phyloP scores from a whole-genome alignment of 2,329 filamentous ascomycete genomes.

The Ophiostoma sp. region DNA sequence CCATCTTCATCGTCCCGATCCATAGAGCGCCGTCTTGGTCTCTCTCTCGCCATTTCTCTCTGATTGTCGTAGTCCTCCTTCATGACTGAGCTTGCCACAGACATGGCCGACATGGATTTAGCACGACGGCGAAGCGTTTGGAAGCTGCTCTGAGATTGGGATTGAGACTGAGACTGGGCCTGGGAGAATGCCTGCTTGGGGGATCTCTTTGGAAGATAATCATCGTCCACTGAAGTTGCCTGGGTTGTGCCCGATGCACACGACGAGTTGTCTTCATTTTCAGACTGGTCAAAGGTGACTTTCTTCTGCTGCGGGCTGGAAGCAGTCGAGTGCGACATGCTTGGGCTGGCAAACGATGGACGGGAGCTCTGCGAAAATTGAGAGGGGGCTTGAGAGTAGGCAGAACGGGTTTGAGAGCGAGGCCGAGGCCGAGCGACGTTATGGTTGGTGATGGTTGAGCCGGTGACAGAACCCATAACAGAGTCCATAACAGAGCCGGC shows the following conservation, averaged over 20 bases:
- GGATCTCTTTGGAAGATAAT: conserved; percentile 5
- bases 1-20: background rate
- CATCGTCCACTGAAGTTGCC: conserved; percentile 24
- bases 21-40: background rate
- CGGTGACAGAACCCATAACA: background rate
- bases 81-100: background rate
- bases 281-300: conserved; percentile 22
- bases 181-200: background rate
- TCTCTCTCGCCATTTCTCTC: background rate
- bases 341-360: background rate
- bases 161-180: background rate
- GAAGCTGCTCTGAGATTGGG: background rate
- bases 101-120: conserved; percentile 15
- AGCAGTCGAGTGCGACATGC: background rate
- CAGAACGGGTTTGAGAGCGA: background rate
- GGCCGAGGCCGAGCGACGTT: background rate
- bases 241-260: conserved; percentile 25
- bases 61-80: background rate
- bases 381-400: background rate
- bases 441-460: conserved; percentile 5
- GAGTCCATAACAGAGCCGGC: background rate
- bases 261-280: conserved; percentile 23
- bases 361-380: background rate
- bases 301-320: conserved; percentile 13
- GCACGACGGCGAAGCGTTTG: conserved; percentile 8